Base-by-base conservation (phyloP, 225 moss, liverwort and hornwort species). In the Bryum argenteum region DNA sequence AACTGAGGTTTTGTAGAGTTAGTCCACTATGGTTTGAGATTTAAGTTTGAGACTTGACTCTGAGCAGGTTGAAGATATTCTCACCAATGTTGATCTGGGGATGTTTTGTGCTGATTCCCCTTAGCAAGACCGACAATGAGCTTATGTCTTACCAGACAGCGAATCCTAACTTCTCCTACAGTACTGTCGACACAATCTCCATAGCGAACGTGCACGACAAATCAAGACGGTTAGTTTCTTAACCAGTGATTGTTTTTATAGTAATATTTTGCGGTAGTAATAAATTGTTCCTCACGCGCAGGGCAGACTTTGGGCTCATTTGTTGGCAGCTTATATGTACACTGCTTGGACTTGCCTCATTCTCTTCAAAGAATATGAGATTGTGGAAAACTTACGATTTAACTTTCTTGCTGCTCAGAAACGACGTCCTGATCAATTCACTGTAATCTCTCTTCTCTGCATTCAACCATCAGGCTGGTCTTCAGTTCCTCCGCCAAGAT, bases 231-330 rank as follows among this genome's bases (percentile, higher is more conserved):
- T 95, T 56, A 42, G 75, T 74, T 16, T 26, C 52, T 75, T 53
- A 23, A 58, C 53, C 48, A 48, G 67, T 67, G 59, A 42, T 58
- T 60, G 2, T 6, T 26, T 38, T 50, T 15, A 21, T 33, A 28
- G 15, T 52, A 22, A 19, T 23, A 17, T 61, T n/a, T 56, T 61
- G 19, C 19, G 1, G 17, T 63, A n/a, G 37, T 52, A 39, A 71
- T 57, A 71, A 82, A 71, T 58, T 48, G 65, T 71, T 78, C 58
- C 57, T 79, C 63, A 58, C 47, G 61, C 50, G 77, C 85, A 81
- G 81, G 83, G 81, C 90, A 95, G 95, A 71, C 84, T 95, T 48
- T 92, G 92, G 92, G 80, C 92, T 64, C 92, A 95, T 77, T 75
- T 95, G 63, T 17, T 85, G 58, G 65, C 89, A 82, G 80, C 92